Evolutionary conservation across 2,329 filamentous ascomycete genomes (phyloP), one percentile per base, ranked within the genome.

Genomic region (Diaporthe sp.): DNA sequence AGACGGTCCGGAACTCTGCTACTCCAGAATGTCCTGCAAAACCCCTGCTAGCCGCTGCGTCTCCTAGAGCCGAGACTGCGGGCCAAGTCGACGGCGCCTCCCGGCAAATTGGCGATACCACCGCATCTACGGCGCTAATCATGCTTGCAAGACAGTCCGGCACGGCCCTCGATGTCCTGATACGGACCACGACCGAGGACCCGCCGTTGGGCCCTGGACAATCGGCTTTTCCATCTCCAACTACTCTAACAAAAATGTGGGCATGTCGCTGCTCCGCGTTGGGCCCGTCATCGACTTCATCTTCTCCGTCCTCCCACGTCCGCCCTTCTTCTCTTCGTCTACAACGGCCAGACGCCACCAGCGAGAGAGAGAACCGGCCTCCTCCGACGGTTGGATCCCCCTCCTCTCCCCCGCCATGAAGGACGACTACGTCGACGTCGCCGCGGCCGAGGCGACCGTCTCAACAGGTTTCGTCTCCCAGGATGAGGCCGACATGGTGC

Each of bases 401-500:
- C 65, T 70, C 34, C 65, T 55, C 31, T 20, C 58, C 12, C 22
- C 47, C 15, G 2, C 49, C 58, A 73, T 73, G 71, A 76, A 70
- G 37, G 49, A 51, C 12, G 15, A 47, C 25, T 49, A n/a, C 34
- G 3, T 61, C 60, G 67, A 68, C 28, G 51, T 55, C 31, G 39
- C 67, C 58, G 57, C 72, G 47, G 71, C 39, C 22, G 58, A 67
- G 39, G 60, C 58, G 12, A 28, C 58, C 5, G 20, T 39, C 28
- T 31, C 47, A 17, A 20, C 60, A 9, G 34, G 22, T 28, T 25
- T 44, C 34, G 4, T 57, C 31, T 31, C 42, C 5, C 67, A 72
- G 17, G 75, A 76, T 42, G 75, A 68, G n/a, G 72, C 55, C 42
- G 75, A 76, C 49, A 76, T 76, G 75, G 67, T 61, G 1, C 67